Evolutionary conservation across 1,284 basidiomycete species (phyloP), one percentile per base, ranked within the genome.

Genomic region (Retiboletus flavoniger): DNA sequence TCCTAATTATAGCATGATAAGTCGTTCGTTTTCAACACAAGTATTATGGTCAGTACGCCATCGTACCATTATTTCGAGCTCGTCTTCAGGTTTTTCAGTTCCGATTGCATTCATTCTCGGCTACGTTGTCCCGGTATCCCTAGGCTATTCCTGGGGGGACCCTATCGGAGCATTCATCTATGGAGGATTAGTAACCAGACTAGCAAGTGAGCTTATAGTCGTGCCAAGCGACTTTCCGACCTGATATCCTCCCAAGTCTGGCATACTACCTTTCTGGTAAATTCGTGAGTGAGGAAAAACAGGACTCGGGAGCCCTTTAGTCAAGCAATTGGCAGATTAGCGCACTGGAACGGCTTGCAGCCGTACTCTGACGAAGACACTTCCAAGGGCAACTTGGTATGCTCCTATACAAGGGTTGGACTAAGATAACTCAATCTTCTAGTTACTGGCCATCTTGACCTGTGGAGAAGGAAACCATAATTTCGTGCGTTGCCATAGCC

Each of bases 11-110:
- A 31, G 38, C 39, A 47, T 26, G n/a, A 35, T 16, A 34, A 91
- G 89, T 91, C 32, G 89, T 91, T 6, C 77, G 79, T 7, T 79
- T 87, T 58, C 89, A 92, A 62, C 89, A 91, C 64, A 77, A 76
- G 62, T 75, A 87, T 63, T 92, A 89, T 65, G 74, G 85, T 85
- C 50, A 51, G 75, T 61, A 14, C 16, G 16, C 51, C 14, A n/a
- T 49, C 45, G 7, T 35, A 43, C 21, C 29, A 44, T 26, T 26
- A 28, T 2, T 7, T 14, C 13, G 19, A 36, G 19, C 40, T 11
- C 14, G 24, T 34, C 39, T 36, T 40, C 29, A 59, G 4, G 4
- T 3, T 28, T 44, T 58, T 35, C 31, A 57, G 56, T 44, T 26
- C 52, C 51, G 31, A 59, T 57, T 26, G 57, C 45, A 21, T 31